phyloP scores from a whole-genome alignment of 208 protist genomes.

The Acanthamoeba lenticulata region DNA sequence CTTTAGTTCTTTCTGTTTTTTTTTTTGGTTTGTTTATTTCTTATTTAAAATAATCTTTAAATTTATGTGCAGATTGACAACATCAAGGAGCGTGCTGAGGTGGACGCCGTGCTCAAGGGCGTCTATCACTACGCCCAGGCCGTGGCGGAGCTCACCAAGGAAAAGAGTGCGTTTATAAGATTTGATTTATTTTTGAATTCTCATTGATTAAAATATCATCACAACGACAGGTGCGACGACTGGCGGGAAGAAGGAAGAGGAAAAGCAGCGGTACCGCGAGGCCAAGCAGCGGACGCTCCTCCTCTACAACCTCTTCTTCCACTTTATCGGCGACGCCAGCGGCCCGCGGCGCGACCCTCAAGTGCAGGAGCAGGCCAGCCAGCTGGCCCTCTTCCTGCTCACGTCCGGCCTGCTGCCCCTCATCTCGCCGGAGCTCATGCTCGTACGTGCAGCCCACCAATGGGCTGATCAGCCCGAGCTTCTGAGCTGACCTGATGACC shows the following conservation, averaged over 20 bases:
- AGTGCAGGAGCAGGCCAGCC: neutral
- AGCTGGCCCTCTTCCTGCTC: constrained; percentile 47
- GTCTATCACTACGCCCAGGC: neutral
- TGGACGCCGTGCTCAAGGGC: constrained; percentile 15
- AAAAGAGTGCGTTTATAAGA: neutral
- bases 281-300: neutral
- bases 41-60: no score
- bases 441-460: neutral
- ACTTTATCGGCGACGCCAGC: constrained; percentile 56
- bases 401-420: neutral
- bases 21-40: neutral
- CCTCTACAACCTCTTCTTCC: constrained; percentile 52
- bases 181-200: neutral
- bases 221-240: neutral
- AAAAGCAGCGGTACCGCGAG: constrained; percentile 36
- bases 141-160: neutral
- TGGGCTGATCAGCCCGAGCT: no score
- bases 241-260: constrained; percentile 34
- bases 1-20: neutral
- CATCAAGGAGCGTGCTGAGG: neutral
- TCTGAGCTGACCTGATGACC: no score
- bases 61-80: neutral
- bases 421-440: constrained; percentile 15
- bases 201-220: neutral
- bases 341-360: neutral